These are phyloP conservation scores for Lasiosphaeriaceae sp. DNA, from an alignment of 495 filamentous ascomycete species.

Conservation along the genomic window DNA sequence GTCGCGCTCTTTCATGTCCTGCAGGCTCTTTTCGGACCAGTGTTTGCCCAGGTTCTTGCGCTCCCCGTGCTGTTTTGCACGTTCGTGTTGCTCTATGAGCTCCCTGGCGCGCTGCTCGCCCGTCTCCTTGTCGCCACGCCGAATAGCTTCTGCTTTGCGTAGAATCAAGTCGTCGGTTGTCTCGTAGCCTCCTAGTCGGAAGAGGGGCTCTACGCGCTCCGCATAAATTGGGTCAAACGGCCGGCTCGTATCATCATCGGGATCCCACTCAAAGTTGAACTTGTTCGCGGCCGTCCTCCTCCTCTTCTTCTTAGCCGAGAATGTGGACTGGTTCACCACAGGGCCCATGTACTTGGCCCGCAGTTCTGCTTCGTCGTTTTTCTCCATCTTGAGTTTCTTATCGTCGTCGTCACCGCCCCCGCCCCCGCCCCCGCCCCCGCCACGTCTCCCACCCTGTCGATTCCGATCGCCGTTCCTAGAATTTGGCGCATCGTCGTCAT, in stretches of 20 bases:
- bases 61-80: slow-evolving; percentile 60
- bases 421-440: slow-evolving; percentile 24
- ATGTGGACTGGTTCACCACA: slow-evolving; percentile 80
- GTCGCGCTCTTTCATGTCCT: slow-evolving; percentile 95
- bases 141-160: slow-evolving; percentile 75
- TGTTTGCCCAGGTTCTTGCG: slow-evolving; percentile 80
- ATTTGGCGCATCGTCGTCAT: slow-evolving; percentile 4
- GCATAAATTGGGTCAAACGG: slow-evolving; percentile 90
- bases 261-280: slow-evolving; percentile 99
- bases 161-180: slow-evolving; percentile 61
- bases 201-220: slow-evolving; percentile 57
- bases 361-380: slow-evolving; percentile 72
- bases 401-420: slow-evolving; percentile 47
- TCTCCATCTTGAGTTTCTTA: slow-evolving; percentile 56
- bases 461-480: slow-evolving; percentile 45
- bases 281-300: slow-evolving; percentile 91
- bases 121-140: slow-evolving; percentile 73
- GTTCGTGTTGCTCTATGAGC: slow-evolving; percentile 72
- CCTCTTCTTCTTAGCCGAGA: slow-evolving; percentile 95
- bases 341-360: slow-evolving; percentile 90
- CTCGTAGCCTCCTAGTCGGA: slow-evolving; percentile 81
- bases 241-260: slow-evolving; percentile 86
- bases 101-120: slow-evolving; percentile 73
- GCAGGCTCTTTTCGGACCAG: slow-evolving; percentile 94
- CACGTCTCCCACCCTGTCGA: slow-evolving; percentile 20